Evolutionary conservation across 2,329 filamentous ascomycete genomes (phyloP).

Genomic region (Seiridium unicorne): DNA sequence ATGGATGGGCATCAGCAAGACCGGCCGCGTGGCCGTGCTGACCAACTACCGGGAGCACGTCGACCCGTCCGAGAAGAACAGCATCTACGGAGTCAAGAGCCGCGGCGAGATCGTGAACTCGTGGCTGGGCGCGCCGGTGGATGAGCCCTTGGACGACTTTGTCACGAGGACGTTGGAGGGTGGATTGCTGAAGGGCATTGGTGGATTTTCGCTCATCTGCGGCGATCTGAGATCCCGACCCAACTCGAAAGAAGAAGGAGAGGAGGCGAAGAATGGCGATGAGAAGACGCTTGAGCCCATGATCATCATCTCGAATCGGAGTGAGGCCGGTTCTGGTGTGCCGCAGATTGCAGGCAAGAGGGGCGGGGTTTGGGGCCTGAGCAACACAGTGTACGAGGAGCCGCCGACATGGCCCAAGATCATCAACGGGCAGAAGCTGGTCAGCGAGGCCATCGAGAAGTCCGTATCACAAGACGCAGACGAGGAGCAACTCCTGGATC

Average conservation of each 20-base stretch:
- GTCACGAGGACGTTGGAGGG: slow-evolving; percentile 51
- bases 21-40: slow-evolving; percentile 60
- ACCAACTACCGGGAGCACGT: slow-evolving; percentile 65
- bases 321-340: slow-evolving; percentile 49
- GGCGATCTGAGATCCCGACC: slow-evolving; percentile 48
- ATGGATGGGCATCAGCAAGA: slow-evolving; percentile 62
- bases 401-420: slow-evolving; percentile 62
- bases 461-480: slow-evolving; percentile 32
- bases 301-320: slow-evolving; percentile 63
- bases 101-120: slow-evolving; percentile 64
- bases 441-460: slow-evolving; percentile 40
- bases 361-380: slow-evolving; percentile 56
- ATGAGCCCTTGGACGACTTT: slow-evolving; percentile 48
- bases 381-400: slow-evolving; percentile 59
- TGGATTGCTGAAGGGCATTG: slow-evolving; percentile 57
- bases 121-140: slow-evolving; percentile 52
- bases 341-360: slow-evolving; percentile 55
- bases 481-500: slow-evolving; percentile 49
- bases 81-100: slow-evolving; percentile 54
- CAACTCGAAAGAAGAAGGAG: slow-evolving; percentile 6
- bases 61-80: slow-evolving; percentile 46
- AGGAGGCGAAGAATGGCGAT: neutral
- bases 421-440: slow-evolving; percentile 45
- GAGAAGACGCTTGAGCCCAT: slow-evolving; percentile 41
- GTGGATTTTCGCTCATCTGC: slow-evolving; percentile 66